Evolutionary conservation across 495 filamentous ascomycete species (phyloP).

Genomic region (Friedmanniomyces simplex): DNA sequence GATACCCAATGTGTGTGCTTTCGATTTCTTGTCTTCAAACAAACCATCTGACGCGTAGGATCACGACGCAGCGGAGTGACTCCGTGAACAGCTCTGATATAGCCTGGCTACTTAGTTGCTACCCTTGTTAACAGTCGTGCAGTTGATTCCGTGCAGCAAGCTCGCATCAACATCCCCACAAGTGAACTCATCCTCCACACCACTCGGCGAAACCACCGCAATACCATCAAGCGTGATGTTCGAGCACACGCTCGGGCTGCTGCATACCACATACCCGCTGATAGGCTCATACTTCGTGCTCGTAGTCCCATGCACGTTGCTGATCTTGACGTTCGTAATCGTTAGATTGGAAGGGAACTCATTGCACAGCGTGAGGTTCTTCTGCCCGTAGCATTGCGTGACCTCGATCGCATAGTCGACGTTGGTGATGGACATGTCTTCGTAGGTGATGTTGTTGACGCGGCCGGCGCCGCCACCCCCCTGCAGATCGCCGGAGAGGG

Average conservation of each 20-base stretch:
- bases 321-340: conserved; percentile 33
- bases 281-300: conserved; percentile 41
- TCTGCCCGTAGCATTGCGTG: conserved; percentile 57
- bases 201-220: conserved; percentile 42
- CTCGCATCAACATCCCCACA: conserved; percentile 42
- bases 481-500: conserved; percentile 46
- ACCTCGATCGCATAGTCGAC: conserved; percentile 57
- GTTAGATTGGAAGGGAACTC: conserved; percentile 48
- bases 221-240: conserved; percentile 44
- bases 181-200: conserved; percentile 36
- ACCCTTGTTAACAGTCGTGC: conserved; percentile 18
- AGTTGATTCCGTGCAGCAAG: conserved; percentile 17
- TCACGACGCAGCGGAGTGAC: too few species aligned
- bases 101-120: conserved; percentile 5
- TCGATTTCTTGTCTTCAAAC: too few species aligned
- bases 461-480: conserved; percentile 49
- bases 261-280: conserved; percentile 48
- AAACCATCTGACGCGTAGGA: too few species aligned
- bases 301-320: conserved; percentile 37
- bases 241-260: conserved; percentile 43
- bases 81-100: background rate
- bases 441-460: conserved; percentile 47
- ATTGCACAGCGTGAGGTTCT: conserved; percentile 50
- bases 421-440: conserved; percentile 44
- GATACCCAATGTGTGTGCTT: too few species aligned